Evolutionary conservation across 192 early-diverging fungal genomes (phyloP), one percentile per base, ranked within the genome.

Genomic region (Coemansia erecta): DNA sequence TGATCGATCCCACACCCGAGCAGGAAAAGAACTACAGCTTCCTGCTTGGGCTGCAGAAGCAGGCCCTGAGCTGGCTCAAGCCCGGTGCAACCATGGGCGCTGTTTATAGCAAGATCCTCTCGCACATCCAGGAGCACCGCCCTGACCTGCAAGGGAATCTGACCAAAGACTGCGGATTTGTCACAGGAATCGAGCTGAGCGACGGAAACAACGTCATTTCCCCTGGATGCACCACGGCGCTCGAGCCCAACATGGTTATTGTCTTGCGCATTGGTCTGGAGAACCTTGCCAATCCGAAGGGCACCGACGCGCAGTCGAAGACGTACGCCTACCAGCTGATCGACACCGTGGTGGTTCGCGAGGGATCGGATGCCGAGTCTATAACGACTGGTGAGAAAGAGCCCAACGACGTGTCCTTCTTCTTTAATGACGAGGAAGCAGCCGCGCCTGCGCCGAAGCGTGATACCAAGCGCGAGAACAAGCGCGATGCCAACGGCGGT

Each of bases 11-110:
- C 14, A 90, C 74, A 40, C 66, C 88, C 70, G 70, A 74, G 12
- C 91, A 96, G 69, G 94, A 98, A 70, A 88, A 87, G 52, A 97
- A 96, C 82, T 99, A 99, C 68, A 80, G 83, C 3, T 93, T 99
- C 60, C 77, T 99, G 61, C 69, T 94, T 41, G 87, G 90, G 33
- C 72, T 99, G 23, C 94, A 97, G 55, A 81, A 86, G 35, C 83
- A 89, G 53, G 73, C 91, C 17, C 60, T 97, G 22, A 77, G 81
- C 8, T 68, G 72, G 15, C 84, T 97, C 52, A 87, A 81, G 54
- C 84, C 90, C 14, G 94, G 92, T 1, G 86, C 73, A 17, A 69
- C 84, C 24, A 89, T 93, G 72, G 83, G 82, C 48, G 87, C 90
- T 31, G 82, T 99, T 11, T 94, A 97, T 64, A 71, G 48, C 45